phyloP scores from a whole-genome alignment of 441 rosid species.

The Rhodomyrtus psidioides region DNA sequence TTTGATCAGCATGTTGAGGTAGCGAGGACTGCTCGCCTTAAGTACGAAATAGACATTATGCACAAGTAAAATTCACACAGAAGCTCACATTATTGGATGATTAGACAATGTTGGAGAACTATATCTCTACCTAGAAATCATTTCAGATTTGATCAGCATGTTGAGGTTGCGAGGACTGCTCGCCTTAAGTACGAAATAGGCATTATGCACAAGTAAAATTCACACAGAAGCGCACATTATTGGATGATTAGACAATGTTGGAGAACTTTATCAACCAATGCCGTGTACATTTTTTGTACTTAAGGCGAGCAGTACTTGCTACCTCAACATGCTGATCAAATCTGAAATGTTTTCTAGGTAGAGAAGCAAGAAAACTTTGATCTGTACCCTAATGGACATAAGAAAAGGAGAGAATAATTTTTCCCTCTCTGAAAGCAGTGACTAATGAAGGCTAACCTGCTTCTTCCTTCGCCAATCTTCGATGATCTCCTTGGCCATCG shows the following conservation, averaged over 20 bases:
- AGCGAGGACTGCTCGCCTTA: too few species aligned
- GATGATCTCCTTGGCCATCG: slow-evolving; percentile 82
- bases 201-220: background rate
- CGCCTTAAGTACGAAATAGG: too few species aligned
- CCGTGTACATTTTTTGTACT: background rate
- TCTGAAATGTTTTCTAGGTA: background rate
- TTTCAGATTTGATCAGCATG: too few species aligned
- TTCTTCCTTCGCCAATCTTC: slow-evolving; percentile 83
- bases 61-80: background rate
- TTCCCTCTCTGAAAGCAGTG: background rate
- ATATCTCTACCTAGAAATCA: background rate
- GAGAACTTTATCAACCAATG: background rate
- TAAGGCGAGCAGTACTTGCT: background rate
- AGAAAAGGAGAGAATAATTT: background rate
- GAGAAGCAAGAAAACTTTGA: background rate
- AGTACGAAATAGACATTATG: background rate
- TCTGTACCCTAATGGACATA: background rate
- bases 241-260: background rate
- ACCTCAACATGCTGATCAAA: background rate
- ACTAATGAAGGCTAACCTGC: slow-evolving; percentile 41
- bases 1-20: too few species aligned
- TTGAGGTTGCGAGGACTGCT: too few species aligned
- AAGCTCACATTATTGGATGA: background rate
- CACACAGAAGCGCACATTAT: background rate
- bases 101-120: background rate